Evolutionary conservation across 2,329 filamentous ascomycete genomes (phyloP), one percentile per base, ranked within the genome.

Genomic region (Phoma sp.): DNA sequence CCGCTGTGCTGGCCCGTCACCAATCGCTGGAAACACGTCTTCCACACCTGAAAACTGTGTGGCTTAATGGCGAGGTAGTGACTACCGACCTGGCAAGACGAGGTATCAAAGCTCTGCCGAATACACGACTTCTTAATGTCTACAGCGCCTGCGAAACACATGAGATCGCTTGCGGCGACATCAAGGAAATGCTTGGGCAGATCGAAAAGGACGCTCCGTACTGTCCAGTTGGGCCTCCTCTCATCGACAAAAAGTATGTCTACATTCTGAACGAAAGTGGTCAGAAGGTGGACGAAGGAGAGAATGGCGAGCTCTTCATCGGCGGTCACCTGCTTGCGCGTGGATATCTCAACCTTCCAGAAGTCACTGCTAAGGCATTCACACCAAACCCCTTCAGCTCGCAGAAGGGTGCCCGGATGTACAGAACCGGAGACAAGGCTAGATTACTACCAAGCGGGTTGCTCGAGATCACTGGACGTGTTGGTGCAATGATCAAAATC

Each of bases 71-170:
- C 42, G 90, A 93, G 74, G 90, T 93, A 1, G 90, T 93, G 46
- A 91, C 89, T 0, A 89, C 89, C 0, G 90, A 93, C 67, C 83
- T 93, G 14, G 89, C 87, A 26, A 84, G 86, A 21, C 84, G 89
- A 33, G 87, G 86, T 2, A 79, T 89, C 47, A 83, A 84, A 48
- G 86, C 87, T 2, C 80, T 93, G 4, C 89, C 90, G 0, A 83
- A 87, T 0, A 82, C 85, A 2, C 85, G 88, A 14, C 76, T 93
- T 11, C 83, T 93, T 57, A 93, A 93, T 63, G 89, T 89, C 64
- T 93, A 93, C 76, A 92, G 89, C 67, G 89, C 90, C 14, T 92
- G 89, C 66, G 90, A 93, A 72, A 93, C 90, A 0, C 89, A 92
- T 60, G 89, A 92, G 73, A 87, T 91, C 56, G 89, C 90, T 1